A percentile compares a stretch with the other conserved stretches of the same genome.
Evolutionary conservation across 352 stramenopile genomes (phyloP).

Genomic region (Globisporangium parvum): DNA sequence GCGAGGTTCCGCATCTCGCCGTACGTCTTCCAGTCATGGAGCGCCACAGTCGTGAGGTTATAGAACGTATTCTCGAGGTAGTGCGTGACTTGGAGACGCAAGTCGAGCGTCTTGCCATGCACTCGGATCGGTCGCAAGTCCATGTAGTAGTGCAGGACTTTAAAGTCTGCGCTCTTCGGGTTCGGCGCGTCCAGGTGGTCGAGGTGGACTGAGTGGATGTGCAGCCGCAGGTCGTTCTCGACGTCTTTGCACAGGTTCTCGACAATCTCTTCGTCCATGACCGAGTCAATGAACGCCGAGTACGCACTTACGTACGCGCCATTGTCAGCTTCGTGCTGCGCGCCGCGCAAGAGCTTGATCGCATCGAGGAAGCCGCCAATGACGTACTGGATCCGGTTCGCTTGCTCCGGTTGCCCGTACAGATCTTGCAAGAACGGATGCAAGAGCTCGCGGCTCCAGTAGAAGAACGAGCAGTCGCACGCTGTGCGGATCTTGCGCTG

Average conservation of each 20-base stretch:
- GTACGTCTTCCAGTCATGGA: constrained; percentile 96
- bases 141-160: constrained; percentile 83
- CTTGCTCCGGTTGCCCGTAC: constrained; percentile 75
- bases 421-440: constrained; percentile 81
- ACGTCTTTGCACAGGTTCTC: constrained; percentile 89
- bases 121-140: constrained; percentile 83
- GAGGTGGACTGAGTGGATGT: constrained; percentile 85
- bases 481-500: constrained; percentile 79
- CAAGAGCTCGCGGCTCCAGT: constrained; percentile 89
- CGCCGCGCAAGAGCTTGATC: constrained; percentile 64
- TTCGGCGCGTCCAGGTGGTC: constrained; percentile 85
- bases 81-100: constrained; percentile 84
- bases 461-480: constrained; percentile 92
- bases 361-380: constrained; percentile 75
- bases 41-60: constrained; percentile 90
- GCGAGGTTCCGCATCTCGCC: constrained; percentile 92
- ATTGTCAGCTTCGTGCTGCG: constrained; percentile 74
- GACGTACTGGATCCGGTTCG: constrained; percentile 81
- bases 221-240: constrained; percentile 91
- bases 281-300: constrained; percentile 71
- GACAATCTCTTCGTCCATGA: constrained; percentile 86
- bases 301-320: constrained; percentile 63
- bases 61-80: constrained; percentile 96
- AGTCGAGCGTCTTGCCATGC: constrained; percentile 82
- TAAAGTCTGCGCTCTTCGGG: constrained; percentile 76